Base-by-base conservation (phyloP, 768 basidiomycete genomes). In the Psilocybe azurescens region DNA sequence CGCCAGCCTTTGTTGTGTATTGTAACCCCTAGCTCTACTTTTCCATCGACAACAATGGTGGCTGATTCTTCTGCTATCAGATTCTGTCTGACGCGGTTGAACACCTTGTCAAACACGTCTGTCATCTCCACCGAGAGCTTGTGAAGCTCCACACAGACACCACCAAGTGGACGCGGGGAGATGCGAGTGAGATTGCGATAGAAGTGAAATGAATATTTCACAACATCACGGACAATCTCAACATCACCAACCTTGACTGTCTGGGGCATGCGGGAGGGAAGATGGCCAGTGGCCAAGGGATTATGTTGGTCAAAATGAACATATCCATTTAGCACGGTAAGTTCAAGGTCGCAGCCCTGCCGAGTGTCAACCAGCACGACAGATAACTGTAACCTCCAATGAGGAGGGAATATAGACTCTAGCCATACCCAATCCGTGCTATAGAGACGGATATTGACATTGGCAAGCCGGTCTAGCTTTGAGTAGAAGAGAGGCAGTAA, bases 91-190 rank as follows among this genome's bases (percentile, higher is more conserved):
- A 60, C 41, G 7, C 72, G 69, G 3, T 48, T 68, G 53, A 65
- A 65, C 5, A 65, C 60, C 2, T 58, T 38, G 33, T 70, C 65
- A 60, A 66, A 67, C n/a, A 68, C 67, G 0, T 66, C 64, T 10
- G 51, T 66, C 36, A 66, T 63, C 28, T 68, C 65, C 16, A 57
- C 59, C 33, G 68, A 59, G 20, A 78, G 65, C 49, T 64, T 61
- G 16, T 70, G 65, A 9, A 78, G 65, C 53, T 77, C 75, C 73
- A 78, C 74, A 54, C 65, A 67, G 2, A 75, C 73, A 29, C 69
- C 63, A 5, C 65, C 56, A 49, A 71, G 69, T 16, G 69, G 67
- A 8, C 60, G 44, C 1, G 65, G 59, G 13, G 33, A n/a, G 14
- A 4, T 5, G 2, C 41, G 41, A 13, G 14, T 10, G n/a, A 44